Percentiles rank a stretch among this genome's conserved stretches.
These are phyloP conservation scores for Mycosphaerella arachidis DNA, from an alignment of 2,329 filamentous ascomycete species.

Conservation along the genomic window DNA sequence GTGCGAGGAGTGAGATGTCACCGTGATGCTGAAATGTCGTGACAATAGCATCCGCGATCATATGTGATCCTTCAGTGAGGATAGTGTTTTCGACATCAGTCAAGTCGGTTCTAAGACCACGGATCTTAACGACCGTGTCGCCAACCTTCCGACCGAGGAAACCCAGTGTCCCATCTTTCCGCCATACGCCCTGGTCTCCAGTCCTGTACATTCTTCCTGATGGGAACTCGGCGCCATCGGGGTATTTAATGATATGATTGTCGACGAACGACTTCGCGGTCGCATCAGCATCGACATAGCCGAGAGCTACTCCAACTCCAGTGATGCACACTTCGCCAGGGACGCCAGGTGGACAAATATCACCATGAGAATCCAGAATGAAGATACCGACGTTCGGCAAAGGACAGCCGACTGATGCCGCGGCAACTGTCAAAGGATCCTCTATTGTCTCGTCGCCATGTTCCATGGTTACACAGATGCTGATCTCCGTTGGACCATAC, in stretches of 20 bases:
- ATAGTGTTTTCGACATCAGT: slow-evolving; percentile 42
- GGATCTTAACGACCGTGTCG: slow-evolving; percentile 46
- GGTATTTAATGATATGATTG: not conserved
- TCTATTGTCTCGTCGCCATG: not conserved
- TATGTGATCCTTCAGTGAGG: slow-evolving; percentile 22
- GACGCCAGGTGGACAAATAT: slow-evolving; percentile 38
- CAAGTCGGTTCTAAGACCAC: slow-evolving; percentile 45
- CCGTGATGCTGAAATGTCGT: slow-evolving; percentile 18
- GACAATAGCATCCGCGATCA: slow-evolving; percentile 29
- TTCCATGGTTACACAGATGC: slow-evolving; percentile 10
- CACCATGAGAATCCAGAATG: slow-evolving; percentile 39
- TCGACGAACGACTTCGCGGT: slow-evolving; percentile 14
- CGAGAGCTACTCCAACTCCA: slow-evolving; percentile 35
- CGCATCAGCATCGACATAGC: slow-evolving; percentile 32
- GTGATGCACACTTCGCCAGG: slow-evolving; percentile 43
- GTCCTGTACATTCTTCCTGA: slow-evolving; percentile 35
- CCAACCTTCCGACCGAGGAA: slow-evolving; percentile 39
- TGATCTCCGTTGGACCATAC: slow-evolving; percentile 18
- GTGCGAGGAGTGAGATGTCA: slow-evolving; percentile 30
- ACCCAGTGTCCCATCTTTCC: slow-evolving; percentile 33
- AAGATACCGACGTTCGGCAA: slow-evolving; percentile 38
- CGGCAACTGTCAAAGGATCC: slow-evolving; percentile 8
- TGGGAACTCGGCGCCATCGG: not conserved
- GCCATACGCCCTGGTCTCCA: slow-evolving; percentile 39
- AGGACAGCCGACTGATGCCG: slow-evolving; percentile 15